These are phyloP conservation scores for Penicillium canescens DNA, from an alignment of 495 filamentous ascomycete genomes.

Conservation along the genomic window DNA sequence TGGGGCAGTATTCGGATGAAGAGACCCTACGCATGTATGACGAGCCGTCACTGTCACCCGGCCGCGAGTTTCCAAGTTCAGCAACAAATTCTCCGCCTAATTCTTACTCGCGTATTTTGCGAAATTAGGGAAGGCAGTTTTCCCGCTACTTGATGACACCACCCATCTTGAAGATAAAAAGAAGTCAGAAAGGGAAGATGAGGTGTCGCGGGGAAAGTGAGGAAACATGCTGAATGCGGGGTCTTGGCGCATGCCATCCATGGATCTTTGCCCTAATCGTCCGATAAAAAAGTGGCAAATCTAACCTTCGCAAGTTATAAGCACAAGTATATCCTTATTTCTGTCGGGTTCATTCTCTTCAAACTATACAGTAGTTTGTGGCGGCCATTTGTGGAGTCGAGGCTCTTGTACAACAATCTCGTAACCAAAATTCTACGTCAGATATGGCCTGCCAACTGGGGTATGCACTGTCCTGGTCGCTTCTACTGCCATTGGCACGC, in stretches of 20 bases:
- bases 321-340: neutral
- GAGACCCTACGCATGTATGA: too few relatives aligned
- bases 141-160: too few relatives aligned
- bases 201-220: neutral
- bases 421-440: neutral
- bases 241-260: constrained; percentile 1
- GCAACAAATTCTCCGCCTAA: too few relatives aligned
- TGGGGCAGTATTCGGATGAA: too few relatives aligned
- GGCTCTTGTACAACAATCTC: neutral
- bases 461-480: neutral
- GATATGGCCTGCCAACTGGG: neutral
- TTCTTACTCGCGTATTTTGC: too few relatives aligned
- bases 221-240: constrained; percentile 6
- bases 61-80: too few relatives aligned
- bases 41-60: too few relatives aligned
- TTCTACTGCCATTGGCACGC: neutral
- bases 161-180: constrained; percentile 31
- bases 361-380: too few relatives aligned
- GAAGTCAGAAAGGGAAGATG: constrained; percentile 1
- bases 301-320: neutral
- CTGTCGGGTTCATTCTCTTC: neutral
- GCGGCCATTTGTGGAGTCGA: neutral
- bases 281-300: neutral
- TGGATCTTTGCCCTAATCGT: neutral
- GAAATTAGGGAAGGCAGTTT: too few relatives aligned